A percentile compares a stretch with the other conserved stretches of the same genome.
phyloP scores from a whole-genome alignment of 2,329 filamentous ascomycete species.

The Paraconiothyrium sp. region DNA sequence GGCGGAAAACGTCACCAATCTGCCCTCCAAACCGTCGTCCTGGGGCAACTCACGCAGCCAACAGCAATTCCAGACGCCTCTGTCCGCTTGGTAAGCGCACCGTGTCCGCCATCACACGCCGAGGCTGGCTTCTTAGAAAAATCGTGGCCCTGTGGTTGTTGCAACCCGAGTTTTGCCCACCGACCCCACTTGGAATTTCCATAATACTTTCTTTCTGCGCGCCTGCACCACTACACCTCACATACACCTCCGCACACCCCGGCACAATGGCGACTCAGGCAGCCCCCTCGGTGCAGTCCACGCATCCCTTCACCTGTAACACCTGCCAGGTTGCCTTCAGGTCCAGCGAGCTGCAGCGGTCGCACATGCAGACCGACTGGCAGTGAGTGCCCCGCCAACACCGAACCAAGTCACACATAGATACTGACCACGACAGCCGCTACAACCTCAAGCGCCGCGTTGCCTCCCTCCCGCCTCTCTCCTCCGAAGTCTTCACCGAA shows the following conservation, averaged over 20 bases:
- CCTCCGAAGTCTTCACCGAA: slow-evolving; percentile 92
- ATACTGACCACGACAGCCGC: slow-evolving; percentile 64
- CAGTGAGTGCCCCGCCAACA: slow-evolving; percentile 72
- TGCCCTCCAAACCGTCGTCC: not conserved
- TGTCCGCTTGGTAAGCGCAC: not conserved
- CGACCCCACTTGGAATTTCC: slow-evolving; percentile 12
- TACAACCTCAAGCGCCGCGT: slow-evolving; percentile 97
- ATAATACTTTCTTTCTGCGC: not conserved
- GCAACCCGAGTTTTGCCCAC: slow-evolving; percentile 3
- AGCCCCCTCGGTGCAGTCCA: slow-evolving; percentile 46
- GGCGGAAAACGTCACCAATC: slow-evolving; percentile 7
- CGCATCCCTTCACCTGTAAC: slow-evolving; percentile 96
- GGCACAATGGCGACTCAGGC: slow-evolving; percentile 45
- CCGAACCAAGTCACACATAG: not conserved
- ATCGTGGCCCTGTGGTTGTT: not conserved
- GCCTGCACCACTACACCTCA: not conserved
- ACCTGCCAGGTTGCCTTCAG: slow-evolving; percentile 97
- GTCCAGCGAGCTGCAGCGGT: slow-evolving; percentile 89
- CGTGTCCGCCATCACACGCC: no score
- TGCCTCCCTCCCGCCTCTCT: slow-evolving; percentile 86
- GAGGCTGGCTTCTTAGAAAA: not conserved
- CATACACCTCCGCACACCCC: not conserved
- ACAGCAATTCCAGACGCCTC: not conserved
- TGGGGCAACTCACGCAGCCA: not conserved
- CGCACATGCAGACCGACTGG: slow-evolving; percentile 99